Conservation (phyloP, 371 early-diverging fungal genomes). For the Lichtheimia hyalospora region DNA sequence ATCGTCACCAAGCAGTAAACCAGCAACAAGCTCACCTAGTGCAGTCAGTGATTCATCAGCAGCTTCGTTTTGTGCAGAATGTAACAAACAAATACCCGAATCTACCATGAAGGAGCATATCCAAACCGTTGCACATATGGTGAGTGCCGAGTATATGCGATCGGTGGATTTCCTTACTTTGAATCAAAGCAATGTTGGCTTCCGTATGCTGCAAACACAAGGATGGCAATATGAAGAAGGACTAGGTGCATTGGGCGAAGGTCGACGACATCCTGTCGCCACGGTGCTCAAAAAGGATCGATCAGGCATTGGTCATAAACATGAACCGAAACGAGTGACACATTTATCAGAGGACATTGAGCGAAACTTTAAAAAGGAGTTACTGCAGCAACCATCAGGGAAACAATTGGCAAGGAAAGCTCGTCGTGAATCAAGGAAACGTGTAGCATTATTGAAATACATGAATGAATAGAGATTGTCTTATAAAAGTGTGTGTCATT, state of each 20-base stretch:
- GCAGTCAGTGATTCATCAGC: not conserved
- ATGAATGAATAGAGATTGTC: constrained; percentile 8
- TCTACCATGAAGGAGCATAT: constrained; percentile 22
- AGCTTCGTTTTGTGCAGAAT: constrained; percentile 19
- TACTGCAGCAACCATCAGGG: constrained; percentile 16
- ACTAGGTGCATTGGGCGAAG: constrained; percentile 45
- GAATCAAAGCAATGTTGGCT: constrained; percentile 37
- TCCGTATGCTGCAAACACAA: constrained; percentile 47
- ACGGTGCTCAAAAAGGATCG: constrained; percentile 52
- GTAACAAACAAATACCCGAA: constrained; percentile 19
- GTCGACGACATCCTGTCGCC: constrained; percentile 49
- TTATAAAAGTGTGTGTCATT: not conserved
- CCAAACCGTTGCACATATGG: constrained; percentile 34
- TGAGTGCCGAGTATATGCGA: constrained; percentile 10
- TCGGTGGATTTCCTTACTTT: constrained; percentile 23
- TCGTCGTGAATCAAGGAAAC: constrained; percentile 16
- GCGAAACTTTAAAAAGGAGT: constrained; percentile 11
- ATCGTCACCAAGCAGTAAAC: not conserved
- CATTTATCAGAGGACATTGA: constrained; percentile 25
- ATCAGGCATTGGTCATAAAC: constrained; percentile 39
- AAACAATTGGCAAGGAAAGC: constrained; percentile 26
- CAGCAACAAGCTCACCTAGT: not conserved
- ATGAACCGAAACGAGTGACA: constrained; percentile 24
- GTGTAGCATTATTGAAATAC: constrained; percentile 20
- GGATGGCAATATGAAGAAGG: constrained; percentile 61